These are phyloP conservation scores for Calonectria ilicicola DNA, from an alignment of 2,329 filamentous ascomycete genomes.

Conservation along the genomic window DNA sequence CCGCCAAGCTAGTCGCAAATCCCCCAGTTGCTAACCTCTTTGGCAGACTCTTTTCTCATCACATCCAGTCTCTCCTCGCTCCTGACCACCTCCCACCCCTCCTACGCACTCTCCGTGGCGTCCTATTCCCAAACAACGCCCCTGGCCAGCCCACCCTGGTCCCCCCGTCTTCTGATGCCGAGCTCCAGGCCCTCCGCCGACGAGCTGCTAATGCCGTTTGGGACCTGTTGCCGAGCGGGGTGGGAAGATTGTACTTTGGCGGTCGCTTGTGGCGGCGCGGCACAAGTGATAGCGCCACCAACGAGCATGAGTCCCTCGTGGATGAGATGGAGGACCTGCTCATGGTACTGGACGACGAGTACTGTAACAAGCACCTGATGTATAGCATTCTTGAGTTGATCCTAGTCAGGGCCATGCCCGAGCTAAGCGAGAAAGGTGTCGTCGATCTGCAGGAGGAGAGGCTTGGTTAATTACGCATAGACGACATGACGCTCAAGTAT, in stretches of 20 bases:
- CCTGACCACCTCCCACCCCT: slow-evolving; percentile 73
- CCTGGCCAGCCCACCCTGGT: slow-evolving; percentile 73
- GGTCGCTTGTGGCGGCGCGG: slow-evolving; percentile 47
- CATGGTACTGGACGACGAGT: slow-evolving; percentile 81
- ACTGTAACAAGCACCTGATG: slow-evolving; percentile 93
- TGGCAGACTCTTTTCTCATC: slow-evolving; percentile 69
- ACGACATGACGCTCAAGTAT: not conserved
- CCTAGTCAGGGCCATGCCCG: slow-evolving; percentile 85
- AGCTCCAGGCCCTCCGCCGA: slow-evolving; percentile 71
- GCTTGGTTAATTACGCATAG: slow-evolving; percentile 52
- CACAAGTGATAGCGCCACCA: slow-evolving; percentile 35
- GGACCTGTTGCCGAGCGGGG: slow-evolving; percentile 59
- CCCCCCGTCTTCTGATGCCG: slow-evolving; percentile 70
- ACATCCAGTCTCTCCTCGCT: slow-evolving; percentile 70
- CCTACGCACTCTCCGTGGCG: slow-evolving; percentile 78
- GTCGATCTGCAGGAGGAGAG: slow-evolving; percentile 81
- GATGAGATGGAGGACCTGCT: slow-evolving; percentile 75
- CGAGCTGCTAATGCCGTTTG: slow-evolving; percentile 73
- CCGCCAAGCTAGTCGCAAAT: slow-evolving; percentile 28
- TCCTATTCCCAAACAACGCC: slow-evolving; percentile 88
- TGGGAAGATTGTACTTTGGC: slow-evolving; percentile 65
- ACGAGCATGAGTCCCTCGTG: slow-evolving; percentile 57
- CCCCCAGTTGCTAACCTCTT: slow-evolving; percentile 40
- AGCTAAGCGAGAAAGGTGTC: slow-evolving; percentile 79
- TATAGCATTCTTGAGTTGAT: slow-evolving; percentile 86